Evolutionary conservation across 2,329 filamentous ascomycete genomes (phyloP).

Genomic region (Remersonia thermophila): DNA sequence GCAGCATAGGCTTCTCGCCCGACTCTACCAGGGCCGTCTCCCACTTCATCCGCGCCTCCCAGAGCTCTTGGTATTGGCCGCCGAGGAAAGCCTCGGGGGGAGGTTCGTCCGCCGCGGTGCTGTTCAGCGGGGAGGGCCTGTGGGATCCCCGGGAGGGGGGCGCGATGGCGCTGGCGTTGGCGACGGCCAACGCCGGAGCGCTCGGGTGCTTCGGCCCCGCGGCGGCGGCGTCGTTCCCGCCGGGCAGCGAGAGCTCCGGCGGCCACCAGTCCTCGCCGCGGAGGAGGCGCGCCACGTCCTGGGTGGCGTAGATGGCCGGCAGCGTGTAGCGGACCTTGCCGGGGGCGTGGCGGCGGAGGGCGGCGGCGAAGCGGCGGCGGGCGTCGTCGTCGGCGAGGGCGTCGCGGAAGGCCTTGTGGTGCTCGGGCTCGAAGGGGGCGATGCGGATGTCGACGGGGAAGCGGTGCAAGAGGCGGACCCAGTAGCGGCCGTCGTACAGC

Average conservation of each 20-base stretch:
- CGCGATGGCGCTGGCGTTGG: neutral
- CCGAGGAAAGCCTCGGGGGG: neutral
- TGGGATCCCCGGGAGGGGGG: neutral
- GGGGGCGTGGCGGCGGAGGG: slow-evolving; percentile 39
- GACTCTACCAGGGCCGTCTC: slow-evolving; percentile 3
- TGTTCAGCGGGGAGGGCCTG: neutral
- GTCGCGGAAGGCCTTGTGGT: slow-evolving; percentile 37
- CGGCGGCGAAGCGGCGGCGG: slow-evolving; percentile 26
- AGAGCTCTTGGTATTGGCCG: neutral
- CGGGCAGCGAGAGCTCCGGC: neutral
- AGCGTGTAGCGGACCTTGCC: slow-evolving; percentile 44
- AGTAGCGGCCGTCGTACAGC: slow-evolving; percentile 51
- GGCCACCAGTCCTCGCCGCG: slow-evolving; percentile 13
- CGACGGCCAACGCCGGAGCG: too few species aligned
- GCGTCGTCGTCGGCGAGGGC: slow-evolving; percentile 23
- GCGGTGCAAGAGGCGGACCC: slow-evolving; percentile 38
- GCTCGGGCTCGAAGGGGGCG: slow-evolving; percentile 32
- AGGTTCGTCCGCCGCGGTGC: neutral
- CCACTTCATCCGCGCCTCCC: slow-evolving; percentile 2
- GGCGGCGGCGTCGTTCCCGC: neutral
- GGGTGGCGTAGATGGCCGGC: slow-evolving; percentile 39
- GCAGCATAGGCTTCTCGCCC: slow-evolving; percentile 25
- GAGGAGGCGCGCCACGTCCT: slow-evolving; percentile 21
- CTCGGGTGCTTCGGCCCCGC: neutral
- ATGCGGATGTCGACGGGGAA: slow-evolving; percentile 31